Conservation (phyloP, 345 rosid species). For the Eucalyptus curtisii region DNA sequence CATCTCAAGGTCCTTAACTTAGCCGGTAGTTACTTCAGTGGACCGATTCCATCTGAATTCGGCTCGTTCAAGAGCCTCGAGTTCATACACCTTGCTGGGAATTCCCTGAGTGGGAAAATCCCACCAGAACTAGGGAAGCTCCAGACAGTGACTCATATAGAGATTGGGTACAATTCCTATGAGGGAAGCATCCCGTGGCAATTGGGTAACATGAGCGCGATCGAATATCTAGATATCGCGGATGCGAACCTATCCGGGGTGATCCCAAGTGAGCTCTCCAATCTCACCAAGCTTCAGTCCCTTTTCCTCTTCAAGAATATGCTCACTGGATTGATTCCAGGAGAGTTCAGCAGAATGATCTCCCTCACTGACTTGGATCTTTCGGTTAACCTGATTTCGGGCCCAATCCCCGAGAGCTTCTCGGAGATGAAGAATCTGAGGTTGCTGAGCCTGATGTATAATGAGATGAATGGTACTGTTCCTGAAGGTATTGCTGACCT, state of each 20-base stretch:
- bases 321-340: slow-evolving; percentile 50
- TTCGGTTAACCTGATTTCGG: slow-evolving; percentile 65
- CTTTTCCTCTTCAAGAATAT: slow-evolving; percentile 80
- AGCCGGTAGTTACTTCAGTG: slow-evolving; percentile 90
- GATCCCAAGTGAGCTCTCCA: slow-evolving; percentile 58
- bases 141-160: slow-evolving; percentile 67
- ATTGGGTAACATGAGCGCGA: slow-evolving; percentile 62
- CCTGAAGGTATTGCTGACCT: slow-evolving; percentile 65
- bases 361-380: slow-evolving; percentile 72
- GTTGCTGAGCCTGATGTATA: slow-evolving; percentile 74
- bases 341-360: slow-evolving; percentile 47
- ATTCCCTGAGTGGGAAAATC: slow-evolving; percentile 45
- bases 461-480: slow-evolving; percentile 74
- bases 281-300: slow-evolving; percentile 74
- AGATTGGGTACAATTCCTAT: slow-evolving; percentile 86
- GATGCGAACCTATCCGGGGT: slow-evolving; percentile 73
- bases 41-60: slow-evolving; percentile 61
- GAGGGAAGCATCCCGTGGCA: slow-evolving; percentile 72
- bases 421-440: slow-evolving; percentile 52
- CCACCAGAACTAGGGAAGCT: slow-evolving; percentile 67
- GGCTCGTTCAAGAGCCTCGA: slow-evolving; percentile 64
- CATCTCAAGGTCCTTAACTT: slow-evolving; percentile 60
- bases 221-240: slow-evolving; percentile 80
- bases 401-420: slow-evolving; percentile 75
- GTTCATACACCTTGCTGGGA: slow-evolving; percentile 80